Evolutionary conservation across 257 asterid species (phyloP).

Genomic region (Fraxinus excelsior): DNA sequence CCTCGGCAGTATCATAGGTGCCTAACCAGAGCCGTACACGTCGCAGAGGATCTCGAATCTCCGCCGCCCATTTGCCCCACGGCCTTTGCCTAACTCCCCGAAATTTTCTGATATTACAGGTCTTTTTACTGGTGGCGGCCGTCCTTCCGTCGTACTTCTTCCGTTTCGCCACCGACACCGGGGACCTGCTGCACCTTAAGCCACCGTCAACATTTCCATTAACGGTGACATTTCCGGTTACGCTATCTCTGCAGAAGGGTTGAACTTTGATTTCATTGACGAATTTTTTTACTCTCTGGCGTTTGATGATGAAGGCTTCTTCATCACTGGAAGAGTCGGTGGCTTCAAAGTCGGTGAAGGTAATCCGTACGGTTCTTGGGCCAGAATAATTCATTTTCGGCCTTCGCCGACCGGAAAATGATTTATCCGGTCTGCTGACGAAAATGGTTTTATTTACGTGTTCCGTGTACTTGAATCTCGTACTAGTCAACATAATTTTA

Average conservation of each 20-base stretch:
- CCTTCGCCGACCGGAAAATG: slow-evolving; percentile 29
- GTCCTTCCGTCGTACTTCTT: slow-evolving; percentile 35
- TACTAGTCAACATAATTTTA: slow-evolving; percentile 33
- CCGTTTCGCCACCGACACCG: slow-evolving; percentile 31
- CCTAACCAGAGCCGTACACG: slow-evolving; percentile 94
- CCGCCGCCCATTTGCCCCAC: slow-evolving; percentile 99
- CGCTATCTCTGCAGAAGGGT: slow-evolving; percentile 25
- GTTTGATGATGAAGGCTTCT: slow-evolving; percentile 22
- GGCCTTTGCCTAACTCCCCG: slow-evolving; percentile 95
- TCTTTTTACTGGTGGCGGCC: slow-evolving; percentile 2
- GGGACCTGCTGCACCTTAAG: slow-evolving; percentile 23
- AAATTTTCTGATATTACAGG: slow-evolving; percentile 49
- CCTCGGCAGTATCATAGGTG: slow-evolving; percentile 93
- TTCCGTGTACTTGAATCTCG: slow-evolving; percentile 57
- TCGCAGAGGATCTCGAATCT: slow-evolving; percentile 82
- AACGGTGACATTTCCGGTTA: slow-evolving; percentile 21
- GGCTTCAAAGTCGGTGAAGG: slow-evolving; percentile 84
- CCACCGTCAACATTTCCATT: slow-evolving; percentile 21
- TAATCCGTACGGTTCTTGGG: slow-evolving; percentile 58
- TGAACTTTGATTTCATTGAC: slow-evolving; percentile 67
- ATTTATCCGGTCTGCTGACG: slow-evolving; percentile 23
- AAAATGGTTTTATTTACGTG: slow-evolving; percentile 54
- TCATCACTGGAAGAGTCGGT: slow-evolving; percentile 91
- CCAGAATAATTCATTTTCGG: slow-evolving; percentile 13
- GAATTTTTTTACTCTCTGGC: slow-evolving; percentile 60